Percentiles rank a stretch among this genome's conserved stretches.
These are phyloP conservation scores for Pelargonium citronellum DNA, from an alignment of 441 rosid species.

Conservation along the genomic window DNA sequence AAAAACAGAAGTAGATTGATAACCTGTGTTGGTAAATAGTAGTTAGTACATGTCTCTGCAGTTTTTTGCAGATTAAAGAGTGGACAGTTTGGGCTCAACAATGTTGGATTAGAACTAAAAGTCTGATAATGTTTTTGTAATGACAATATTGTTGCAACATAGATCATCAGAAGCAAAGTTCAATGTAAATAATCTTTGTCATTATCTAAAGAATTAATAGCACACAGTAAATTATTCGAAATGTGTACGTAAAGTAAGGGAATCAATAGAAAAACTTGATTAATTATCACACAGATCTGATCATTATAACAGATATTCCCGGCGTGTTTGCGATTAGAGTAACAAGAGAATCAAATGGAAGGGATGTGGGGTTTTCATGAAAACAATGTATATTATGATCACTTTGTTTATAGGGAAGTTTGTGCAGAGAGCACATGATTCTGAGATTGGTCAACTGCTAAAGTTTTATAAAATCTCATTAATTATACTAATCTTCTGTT, in stretches of 20 bases:
- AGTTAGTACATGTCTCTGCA: too few species aligned
- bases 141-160: background rate
- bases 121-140: background rate
- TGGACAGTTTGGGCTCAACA: too few species aligned
- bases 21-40: too few species aligned
- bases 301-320: conserved; percentile 20
- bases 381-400: conserved; percentile 2
- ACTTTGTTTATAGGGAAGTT: conserved; percentile 23
- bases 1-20: too few species aligned
- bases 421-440: conserved; percentile 32
- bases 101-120: background rate
- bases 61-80: too few species aligned
- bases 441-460: conserved; percentile 29
- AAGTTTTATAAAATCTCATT: background rate
- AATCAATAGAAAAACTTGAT: background rate
- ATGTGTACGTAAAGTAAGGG: background rate
- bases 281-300: too few species aligned
- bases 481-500: conserved; percentile 1
- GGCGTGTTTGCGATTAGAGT: conserved; percentile 25
- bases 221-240: background rate
- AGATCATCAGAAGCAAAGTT: background rate
- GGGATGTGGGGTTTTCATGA: conserved; percentile 14
- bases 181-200: background rate
- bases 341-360: conserved; percentile 14
- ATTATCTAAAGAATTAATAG: background rate